These are phyloP conservation scores for Coniferiporia weirii DNA, from an alignment of 1,284 basidiomycete species.

Conservation along the genomic window DNA sequence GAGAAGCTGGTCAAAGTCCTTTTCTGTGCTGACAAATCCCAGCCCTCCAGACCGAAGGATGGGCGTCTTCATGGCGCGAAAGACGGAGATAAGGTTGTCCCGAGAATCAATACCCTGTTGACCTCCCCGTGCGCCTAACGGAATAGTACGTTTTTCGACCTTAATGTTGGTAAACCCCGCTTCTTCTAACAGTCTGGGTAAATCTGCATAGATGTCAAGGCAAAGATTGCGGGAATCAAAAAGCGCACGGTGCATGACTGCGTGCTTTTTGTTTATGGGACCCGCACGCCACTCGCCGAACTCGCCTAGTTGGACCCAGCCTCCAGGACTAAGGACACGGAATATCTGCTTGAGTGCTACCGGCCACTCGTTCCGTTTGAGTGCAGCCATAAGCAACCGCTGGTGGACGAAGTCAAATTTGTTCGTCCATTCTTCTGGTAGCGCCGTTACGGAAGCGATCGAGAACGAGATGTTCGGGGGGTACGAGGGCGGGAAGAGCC, in stretches of 20 bases:
- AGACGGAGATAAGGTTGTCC: slow-evolving; percentile 20
- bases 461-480: slow-evolving; percentile 18
- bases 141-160: slow-evolving; percentile 12
- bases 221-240: slow-evolving; percentile 20
- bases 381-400: slow-evolving; percentile 21
- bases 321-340: slow-evolving; percentile 23
- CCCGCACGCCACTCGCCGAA: slow-evolving; percentile 19
- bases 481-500: slow-evolving; percentile 17
- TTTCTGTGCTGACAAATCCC: not conserved
- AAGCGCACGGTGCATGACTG: slow-evolving; percentile 15
- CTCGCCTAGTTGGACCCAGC: slow-evolving; percentile 23
- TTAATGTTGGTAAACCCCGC: slow-evolving; percentile 23
- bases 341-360: slow-evolving; percentile 19
- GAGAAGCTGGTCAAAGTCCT: not conserved
- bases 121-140: slow-evolving; percentile 22
- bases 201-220: slow-evolving; percentile 17
- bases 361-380: slow-evolving; percentile 20
- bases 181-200: slow-evolving; percentile 22
- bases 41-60: not conserved
- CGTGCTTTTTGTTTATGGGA: slow-evolving; percentile 17
- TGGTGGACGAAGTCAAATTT: slow-evolving; percentile 23
- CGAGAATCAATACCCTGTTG: slow-evolving; percentile 16
- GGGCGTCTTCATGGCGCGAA: slow-evolving; percentile 8
- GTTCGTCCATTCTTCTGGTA: slow-evolving; percentile 21
- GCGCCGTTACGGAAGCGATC: slow-evolving; percentile 17